Base-by-base conservation (phyloP, 352 stramenopile species). In the Phytophthora pluvialis region DNA sequence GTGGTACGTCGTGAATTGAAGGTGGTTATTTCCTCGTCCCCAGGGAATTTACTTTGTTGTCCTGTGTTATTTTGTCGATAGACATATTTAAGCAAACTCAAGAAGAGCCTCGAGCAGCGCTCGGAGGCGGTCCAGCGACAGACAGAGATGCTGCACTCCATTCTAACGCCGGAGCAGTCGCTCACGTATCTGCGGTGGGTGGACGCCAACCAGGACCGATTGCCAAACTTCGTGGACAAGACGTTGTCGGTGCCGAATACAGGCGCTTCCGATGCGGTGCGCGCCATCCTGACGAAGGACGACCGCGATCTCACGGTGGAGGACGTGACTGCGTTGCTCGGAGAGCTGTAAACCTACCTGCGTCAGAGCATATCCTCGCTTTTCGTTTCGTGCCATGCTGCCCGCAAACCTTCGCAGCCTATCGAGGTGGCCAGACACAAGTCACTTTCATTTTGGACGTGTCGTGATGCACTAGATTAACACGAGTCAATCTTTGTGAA, bases 51-150 rank as follows among this genome's bases (percentile, higher is more conserved):
- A 46, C 16, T 52, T 12, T 35, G 38, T 45, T 12, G 26, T 48
- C 4, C 13, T 54, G 39, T 16, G 8, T 5, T 52, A 10, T 25
- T 43, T 35, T 15, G 43, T 43, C 0, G 33, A n/a, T 44, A 95
- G 88, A 93, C 84, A 44, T 96, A 96, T 87, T 81, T 96, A 82
- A 90, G 83, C 77, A 93, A 94, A 64, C 77, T 96, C 5, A 93
- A 94, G 67, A 83, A 86, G 39, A 94, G 83, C 35, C 67, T 96
- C 7, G 86, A 93, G 65, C 78, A 88, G 62, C 83, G 86, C 12
- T 86, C 88, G n/a, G 78, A 88, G 46, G 81, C 83, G 2, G 88
- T 96, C 43, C 83, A 96, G 71, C 67, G 76, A 64, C 82, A 94
- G 59, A 89, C 84, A 4, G 81, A 94, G 59, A 84, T 86, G 65